Percentiles rank a stretch among this genome's conserved stretches.
phyloP scores from a whole-genome alignment of 805 yeast species.

The Cyberlindnera suaveolens region DNA sequence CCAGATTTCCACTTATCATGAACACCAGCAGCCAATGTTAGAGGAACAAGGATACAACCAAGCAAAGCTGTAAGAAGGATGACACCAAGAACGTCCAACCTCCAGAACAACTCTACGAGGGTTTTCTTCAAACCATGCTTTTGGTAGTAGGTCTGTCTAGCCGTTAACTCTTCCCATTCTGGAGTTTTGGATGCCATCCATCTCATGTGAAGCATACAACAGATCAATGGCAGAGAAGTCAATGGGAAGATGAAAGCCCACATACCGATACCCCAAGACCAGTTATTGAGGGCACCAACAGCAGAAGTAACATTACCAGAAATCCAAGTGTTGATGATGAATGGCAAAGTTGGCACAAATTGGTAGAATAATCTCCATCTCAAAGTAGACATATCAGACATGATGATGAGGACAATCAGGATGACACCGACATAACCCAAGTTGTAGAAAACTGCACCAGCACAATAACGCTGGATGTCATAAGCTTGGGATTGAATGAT shows the following conservation, averaged over 20 bases:
- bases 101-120: conserved; percentile 47
- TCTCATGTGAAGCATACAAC: conserved; percentile 50
- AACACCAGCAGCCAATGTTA: conserved; percentile 70
- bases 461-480: conserved; percentile 53
- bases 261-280: conserved; percentile 77
- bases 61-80: conserved; percentile 47
- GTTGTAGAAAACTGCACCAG: conserved; percentile 51
- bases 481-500: conserved; percentile 56
- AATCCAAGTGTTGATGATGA: conserved; percentile 74
- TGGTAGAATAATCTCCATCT: conserved; percentile 66
- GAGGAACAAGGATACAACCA: conserved; percentile 64
- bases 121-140: conserved; percentile 30
- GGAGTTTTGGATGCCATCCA: conserved; percentile 43
- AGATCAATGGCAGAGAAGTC: conserved; percentile 51
- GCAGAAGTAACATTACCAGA: conserved; percentile 49
- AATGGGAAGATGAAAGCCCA: conserved; percentile 76
- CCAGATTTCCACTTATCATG: conserved; percentile 50
- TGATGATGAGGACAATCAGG: conserved; percentile 47
- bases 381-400: conserved; percentile 62
- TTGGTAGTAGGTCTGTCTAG: conserved; percentile 34
- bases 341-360: conserved; percentile 65
- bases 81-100: conserved; percentile 59
- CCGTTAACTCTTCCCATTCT: conserved; percentile 40
- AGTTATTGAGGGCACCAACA: conserved; percentile 29
- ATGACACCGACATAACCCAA: conserved; percentile 60